Evolutionary conservation across 2,329 filamentous ascomycete species (phyloP).

Genomic region (Fusarium miscanthi): DNA sequence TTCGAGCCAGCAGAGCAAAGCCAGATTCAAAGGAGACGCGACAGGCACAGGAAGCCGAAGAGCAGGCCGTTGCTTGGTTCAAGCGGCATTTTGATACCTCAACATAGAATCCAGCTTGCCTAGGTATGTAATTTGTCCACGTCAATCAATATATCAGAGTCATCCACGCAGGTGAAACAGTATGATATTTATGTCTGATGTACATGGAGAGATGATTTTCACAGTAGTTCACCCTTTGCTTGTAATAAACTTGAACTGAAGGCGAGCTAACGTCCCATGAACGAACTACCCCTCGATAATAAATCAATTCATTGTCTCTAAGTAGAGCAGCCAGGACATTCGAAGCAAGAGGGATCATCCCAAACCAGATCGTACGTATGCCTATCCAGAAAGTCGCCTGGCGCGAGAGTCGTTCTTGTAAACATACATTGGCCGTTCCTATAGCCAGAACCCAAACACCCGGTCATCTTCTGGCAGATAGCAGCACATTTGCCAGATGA

Average conservation of each 20-base stretch:
- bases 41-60: neutral
- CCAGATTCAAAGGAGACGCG: neutral
- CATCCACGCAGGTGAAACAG: rapidly evolving
- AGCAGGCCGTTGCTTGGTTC: neutral
- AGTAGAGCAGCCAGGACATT: neutral
- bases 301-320: neutral
- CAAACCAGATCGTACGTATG: neutral
- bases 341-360: neutral
- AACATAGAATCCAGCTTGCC: rapidly evolving
- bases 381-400: neutral
- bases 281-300: neutral
- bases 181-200: rapidly evolving
- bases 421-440: neutral
- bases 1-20: neutral
- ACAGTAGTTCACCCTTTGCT: rapidly evolving
- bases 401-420: no score
- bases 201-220: rapidly evolving
- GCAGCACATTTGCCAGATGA: neutral
- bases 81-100: neutral
- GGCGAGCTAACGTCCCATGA: rapidly evolving
- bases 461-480: neutral
- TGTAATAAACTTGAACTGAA: neutral
- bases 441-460: neutral
- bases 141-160: neutral
- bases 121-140: rapidly evolving